A percentile compares a stretch with the other conserved stretches of the same genome.
These are phyloP conservation scores for Tuber brumale DNA, from an alignment of 495 filamentous ascomycete genomes.

Conservation along the genomic window DNA sequence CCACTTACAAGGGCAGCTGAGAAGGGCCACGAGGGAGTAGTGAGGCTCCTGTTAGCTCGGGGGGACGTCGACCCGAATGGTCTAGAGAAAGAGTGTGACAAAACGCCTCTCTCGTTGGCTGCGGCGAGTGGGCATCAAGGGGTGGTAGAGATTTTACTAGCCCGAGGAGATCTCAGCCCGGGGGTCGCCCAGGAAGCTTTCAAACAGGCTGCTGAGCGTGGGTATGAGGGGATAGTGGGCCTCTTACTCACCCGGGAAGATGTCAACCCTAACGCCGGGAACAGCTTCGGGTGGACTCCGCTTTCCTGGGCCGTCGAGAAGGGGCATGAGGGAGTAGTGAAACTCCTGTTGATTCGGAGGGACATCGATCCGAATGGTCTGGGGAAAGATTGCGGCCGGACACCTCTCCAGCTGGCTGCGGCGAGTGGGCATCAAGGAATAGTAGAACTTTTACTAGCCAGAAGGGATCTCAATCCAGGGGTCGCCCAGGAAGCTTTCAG, in stretches of 20 bases:
- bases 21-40: constrained; percentile 35
- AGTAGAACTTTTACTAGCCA: constrained; percentile 25
- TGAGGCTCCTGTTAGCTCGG: constrained; percentile 33
- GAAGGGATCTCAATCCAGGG: neutral
- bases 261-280: constrained; percentile 12
- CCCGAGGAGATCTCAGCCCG: neutral
- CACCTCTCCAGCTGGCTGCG: constrained; percentile 45
- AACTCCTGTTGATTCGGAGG: constrained; percentile 30
- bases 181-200: constrained; percentile 19
- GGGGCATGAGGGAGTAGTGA: constrained; percentile 36
- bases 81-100: constrained; percentile 27
- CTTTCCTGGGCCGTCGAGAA: constrained; percentile 40
- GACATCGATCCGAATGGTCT: constrained; percentile 18
- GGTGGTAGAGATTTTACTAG: constrained; percentile 36
- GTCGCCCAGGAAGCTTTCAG: constrained; percentile 21
- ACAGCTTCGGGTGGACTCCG: constrained; percentile 30
- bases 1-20: constrained; percentile 41
- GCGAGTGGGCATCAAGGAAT: constrained; percentile 43
- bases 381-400: constrained; percentile 35
- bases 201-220: constrained; percentile 33
- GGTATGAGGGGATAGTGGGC: constrained; percentile 39
- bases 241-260: constrained; percentile 28
- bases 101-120: constrained; percentile 45
- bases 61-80: constrained; percentile 19
- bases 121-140: constrained; percentile 43